Evolutionary conservation across 495 filamentous ascomycete genomes (phyloP), one percentile per base, ranked within the genome.

Genomic region (Xylaria grammica): DNA sequence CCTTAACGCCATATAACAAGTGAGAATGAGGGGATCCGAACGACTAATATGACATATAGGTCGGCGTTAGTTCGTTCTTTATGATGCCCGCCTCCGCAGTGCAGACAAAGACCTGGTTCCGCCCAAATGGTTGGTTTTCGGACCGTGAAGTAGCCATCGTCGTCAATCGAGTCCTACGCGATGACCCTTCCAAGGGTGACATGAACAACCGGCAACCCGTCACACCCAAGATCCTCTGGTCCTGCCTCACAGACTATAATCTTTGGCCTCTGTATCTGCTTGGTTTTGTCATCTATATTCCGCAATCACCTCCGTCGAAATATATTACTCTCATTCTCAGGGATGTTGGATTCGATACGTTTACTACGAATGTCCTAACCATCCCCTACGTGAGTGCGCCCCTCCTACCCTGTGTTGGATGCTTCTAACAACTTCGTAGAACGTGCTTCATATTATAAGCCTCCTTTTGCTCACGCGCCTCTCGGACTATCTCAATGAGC

Each of bases 201-300:
- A 84, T 85, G 83, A 82, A 84, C 57, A 83, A 82, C 50, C 81
- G 89, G 9, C 83, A 91, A 72, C 84, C 86, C 0, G 76, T 93
- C 19, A 86, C 83, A 0, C 83, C 81, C 0, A 84, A 72, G 38
- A 71, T 83, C 20, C 79, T 92, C 26, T 88, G 85, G 81, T 66
- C 83, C 27, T 79, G 83, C 4, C 67, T 93, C 9, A 84, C 78
- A 36, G 90, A 92, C 72, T 92, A 86, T 61, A 86, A 93, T 64
- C 80, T 93, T 67, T 93, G 90, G 89, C 86, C 88, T 0, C 79
- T 91, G 22, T 92, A 91, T 65, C 62, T 87, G 7, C 73, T 92
- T 15, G 89, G 90, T 4, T 40, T 92, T 4, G 76, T 79, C 0
- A 86, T 81, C 72, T 78, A 81, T 60, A 87, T 90, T 17, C 88